Conservation (phyloP, 768 basidiomycete genomes). For the Tulasnella sp. region DNA sequence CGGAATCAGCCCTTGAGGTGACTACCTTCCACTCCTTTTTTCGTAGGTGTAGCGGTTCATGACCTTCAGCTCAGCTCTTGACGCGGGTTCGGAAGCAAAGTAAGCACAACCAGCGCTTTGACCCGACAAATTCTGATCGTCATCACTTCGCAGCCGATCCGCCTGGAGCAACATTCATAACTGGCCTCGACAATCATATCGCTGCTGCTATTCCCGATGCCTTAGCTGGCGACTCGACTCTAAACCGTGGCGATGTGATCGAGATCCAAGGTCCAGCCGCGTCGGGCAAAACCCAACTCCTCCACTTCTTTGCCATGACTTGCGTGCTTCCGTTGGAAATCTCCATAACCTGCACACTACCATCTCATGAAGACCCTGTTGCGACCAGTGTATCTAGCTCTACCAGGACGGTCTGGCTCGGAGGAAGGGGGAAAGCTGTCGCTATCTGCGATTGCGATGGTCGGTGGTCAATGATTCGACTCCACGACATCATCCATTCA, state of each 20-base stretch:
- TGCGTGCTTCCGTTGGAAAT: slow-evolving; percentile 50
- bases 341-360: slow-evolving; percentile 18
- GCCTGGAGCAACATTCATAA: slow-evolving; percentile 31
- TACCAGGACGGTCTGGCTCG: slow-evolving; percentile 36
- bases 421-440: slow-evolving; percentile 62
- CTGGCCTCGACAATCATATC: slow-evolving; percentile 31
- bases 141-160: slow-evolving; percentile 20
- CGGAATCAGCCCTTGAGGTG: not conserved
- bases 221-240: slow-evolving; percentile 31
- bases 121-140: not conserved
- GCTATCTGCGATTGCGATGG: slow-evolving; percentile 68
- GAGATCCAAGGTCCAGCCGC: slow-evolving; percentile 72
- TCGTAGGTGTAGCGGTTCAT: not conserved
- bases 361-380: not conserved
- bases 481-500: slow-evolving; percentile 50
- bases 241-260: slow-evolving; percentile 58
- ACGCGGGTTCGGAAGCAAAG: not conserved
- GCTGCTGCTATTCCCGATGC: slow-evolving; percentile 16
- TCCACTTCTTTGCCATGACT: slow-evolving; percentile 58
- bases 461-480: slow-evolving; percentile 55
- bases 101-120: not conserved
- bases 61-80: not conserved
- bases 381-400: slow-evolving; percentile 31
- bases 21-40: not conserved
- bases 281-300: slow-evolving; percentile 75